Percentiles rank a stretch among this genome's conserved stretches.
Conservation (phyloP, 1,139 yeast species). For the Pneumocystis jirovecii region DNA sequence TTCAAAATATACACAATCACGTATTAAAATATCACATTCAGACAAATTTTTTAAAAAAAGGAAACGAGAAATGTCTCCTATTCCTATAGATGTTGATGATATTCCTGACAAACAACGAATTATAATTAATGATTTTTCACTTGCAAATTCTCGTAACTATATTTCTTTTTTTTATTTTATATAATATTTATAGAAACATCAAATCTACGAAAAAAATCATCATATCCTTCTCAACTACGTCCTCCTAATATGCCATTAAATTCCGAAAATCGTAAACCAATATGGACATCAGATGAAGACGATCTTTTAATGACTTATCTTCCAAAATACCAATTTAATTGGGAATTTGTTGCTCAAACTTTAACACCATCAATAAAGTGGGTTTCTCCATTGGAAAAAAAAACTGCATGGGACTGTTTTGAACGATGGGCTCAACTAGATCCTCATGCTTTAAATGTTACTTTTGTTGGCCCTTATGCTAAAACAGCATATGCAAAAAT, state of each 20-base stretch:
- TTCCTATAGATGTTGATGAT: slow-evolving; percentile 1
- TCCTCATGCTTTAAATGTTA: slow-evolving; percentile 30
- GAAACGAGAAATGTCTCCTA: not conserved
- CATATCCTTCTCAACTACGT: slow-evolving; percentile 27
- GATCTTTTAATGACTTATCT: slow-evolving; percentile 62
- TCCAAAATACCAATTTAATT: slow-evolving; percentile 76
- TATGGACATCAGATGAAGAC: slow-evolving; percentile 93
- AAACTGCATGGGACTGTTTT: slow-evolving; percentile 98
- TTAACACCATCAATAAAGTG: slow-evolving; percentile 48
- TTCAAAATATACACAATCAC: slow-evolving; percentile 7
- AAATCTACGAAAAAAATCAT: slow-evolving; percentile 2
- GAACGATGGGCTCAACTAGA: slow-evolving; percentile 88
- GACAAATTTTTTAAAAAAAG: slow-evolving; percentile 1
- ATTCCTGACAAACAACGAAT: not conserved
- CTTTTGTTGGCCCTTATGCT: slow-evolving; percentile 71
- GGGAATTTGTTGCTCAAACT: slow-evolving; percentile 82
- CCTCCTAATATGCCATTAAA: slow-evolving; percentile 59
- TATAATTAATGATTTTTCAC: not conserved
- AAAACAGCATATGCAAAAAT: slow-evolving; percentile 84
- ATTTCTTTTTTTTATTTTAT: not conserved
- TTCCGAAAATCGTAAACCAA: slow-evolving; percentile 74
- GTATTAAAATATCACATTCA: not conserved
- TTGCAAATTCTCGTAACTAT: not conserved
- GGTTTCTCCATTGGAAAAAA: slow-evolving; percentile 75
- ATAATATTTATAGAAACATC: not conserved